phyloP scores from a whole-genome alignment of 345 rosid species.

The Moricandia arvensis region DNA sequence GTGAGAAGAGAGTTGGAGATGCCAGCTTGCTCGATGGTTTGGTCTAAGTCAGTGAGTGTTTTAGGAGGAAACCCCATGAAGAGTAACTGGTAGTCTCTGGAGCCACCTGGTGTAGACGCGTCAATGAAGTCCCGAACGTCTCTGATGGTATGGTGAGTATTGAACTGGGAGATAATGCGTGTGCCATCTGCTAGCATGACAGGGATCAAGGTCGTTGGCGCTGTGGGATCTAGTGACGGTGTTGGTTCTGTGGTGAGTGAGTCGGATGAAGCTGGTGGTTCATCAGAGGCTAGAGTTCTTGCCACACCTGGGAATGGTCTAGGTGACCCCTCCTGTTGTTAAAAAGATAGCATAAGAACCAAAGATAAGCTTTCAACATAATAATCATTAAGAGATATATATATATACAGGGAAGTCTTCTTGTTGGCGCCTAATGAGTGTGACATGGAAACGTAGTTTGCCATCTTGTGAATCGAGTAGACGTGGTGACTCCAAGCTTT shows the following conservation, averaged over 20 bases:
- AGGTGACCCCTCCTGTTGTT: constrained; percentile 53
- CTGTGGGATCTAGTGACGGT: constrained; percentile 49
- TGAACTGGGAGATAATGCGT: not conserved
- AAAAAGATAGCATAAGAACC: not conserved
- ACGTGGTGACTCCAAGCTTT: not conserved
- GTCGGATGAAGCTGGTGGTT: constrained; percentile 34
- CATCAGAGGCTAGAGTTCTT: constrained; percentile 48
- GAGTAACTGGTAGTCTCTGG: constrained; percentile 59
- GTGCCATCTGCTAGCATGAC: constrained; percentile 58
- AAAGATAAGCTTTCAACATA: not conserved
- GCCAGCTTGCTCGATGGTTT: constrained; percentile 73
- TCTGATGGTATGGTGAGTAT: constrained; percentile 52
- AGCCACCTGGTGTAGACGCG: constrained; percentile 54
- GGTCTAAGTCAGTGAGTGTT: constrained; percentile 54
- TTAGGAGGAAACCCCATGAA: constrained; percentile 81
- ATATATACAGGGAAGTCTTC: not conserved
- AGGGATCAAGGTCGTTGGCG: constrained; percentile 44
- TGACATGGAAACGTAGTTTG: not conserved
- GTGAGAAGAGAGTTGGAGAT: constrained; percentile 62
- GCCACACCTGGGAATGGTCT: constrained; percentile 56
- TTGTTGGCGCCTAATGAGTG: not conserved
- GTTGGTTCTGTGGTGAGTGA: constrained; percentile 37
- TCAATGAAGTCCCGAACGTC: constrained; percentile 60
- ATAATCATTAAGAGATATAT: not conserved
- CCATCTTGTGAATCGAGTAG: not conserved